Percentiles rank a stretch among this genome's conserved stretches.
These are phyloP conservation scores for Neonectria punicea DNA, from an alignment of 2,329 filamentous ascomycete species.

Conservation along the genomic window DNA sequence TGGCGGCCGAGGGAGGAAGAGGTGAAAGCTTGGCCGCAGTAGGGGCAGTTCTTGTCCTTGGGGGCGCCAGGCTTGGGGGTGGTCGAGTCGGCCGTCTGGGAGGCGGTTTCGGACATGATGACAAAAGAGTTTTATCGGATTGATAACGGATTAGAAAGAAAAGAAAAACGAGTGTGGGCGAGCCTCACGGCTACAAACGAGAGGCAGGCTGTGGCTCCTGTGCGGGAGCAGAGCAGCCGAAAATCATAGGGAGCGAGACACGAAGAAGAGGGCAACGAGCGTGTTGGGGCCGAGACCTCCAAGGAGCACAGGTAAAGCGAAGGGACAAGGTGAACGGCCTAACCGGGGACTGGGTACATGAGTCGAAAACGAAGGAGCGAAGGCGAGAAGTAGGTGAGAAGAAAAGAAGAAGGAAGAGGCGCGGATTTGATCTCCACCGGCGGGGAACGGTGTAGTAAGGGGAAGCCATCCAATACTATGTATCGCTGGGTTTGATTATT, in stretches of 20 bases:
- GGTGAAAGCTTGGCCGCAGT: conserved; percentile 89
- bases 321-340: conserved; percentile 7
- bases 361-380: conserved; percentile 21
- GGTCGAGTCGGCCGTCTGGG: conserved; percentile 50
- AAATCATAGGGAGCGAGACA: conserved; percentile 46
- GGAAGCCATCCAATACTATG: conserved; percentile 18
- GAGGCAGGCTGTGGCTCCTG: conserved; percentile 39
- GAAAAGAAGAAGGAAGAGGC: conserved; percentile 6
- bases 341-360: conserved; percentile 21
- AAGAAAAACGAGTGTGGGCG: conserved; percentile 30
- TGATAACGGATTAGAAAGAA: conserved; percentile 17
- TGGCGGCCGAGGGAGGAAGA: conserved; percentile 94
- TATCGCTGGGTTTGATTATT: conserved; percentile 44
- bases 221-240: conserved; percentile 42
- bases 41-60: conserved; percentile 91
- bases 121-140: conserved; percentile 6
- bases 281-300: conserved; percentile 45
- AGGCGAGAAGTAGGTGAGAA: conserved; percentile 25
- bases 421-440: conserved; percentile 17
- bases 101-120: conserved; percentile 49
- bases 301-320: conserved; percentile 19
- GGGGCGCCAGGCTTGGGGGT: conserved; percentile 58
- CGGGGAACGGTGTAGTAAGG: conserved; percentile 25
- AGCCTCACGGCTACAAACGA: conserved; percentile 30
- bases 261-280: conserved; percentile 41